Conservation (phyloP, 768 basidiomycete genomes). For the Lentinus tigrinus region DNA sequence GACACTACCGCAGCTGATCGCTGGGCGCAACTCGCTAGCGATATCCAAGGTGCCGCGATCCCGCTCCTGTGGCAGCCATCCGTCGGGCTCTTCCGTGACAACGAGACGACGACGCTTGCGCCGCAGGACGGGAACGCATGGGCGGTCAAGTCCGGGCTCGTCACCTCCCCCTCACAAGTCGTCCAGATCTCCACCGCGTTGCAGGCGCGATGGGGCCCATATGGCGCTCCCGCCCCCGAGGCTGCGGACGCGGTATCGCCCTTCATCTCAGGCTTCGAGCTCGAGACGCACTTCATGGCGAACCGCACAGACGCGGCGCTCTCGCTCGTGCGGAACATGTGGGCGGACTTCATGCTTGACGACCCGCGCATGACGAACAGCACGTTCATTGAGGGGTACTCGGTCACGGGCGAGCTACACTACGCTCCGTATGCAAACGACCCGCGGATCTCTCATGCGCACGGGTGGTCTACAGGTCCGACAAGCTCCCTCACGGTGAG, state of each 20-base stretch:
- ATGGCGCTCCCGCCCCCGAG: constrained; percentile 18
- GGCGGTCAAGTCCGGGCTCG: constrained; percentile 18
- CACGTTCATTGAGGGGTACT: constrained; percentile 21
- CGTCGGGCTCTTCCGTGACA: constrained; percentile 18
- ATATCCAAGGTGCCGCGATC: constrained; percentile 11
- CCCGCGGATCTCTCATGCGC: constrained; percentile 18
- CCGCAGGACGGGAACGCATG: constrained; percentile 21
- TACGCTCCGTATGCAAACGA: constrained; percentile 17
- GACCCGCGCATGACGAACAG: constrained; percentile 21
- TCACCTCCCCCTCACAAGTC: constrained; percentile 3
- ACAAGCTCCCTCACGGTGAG: constrained; percentile 16
- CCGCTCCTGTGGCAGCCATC: constrained; percentile 15
- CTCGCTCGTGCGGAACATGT: constrained; percentile 14
- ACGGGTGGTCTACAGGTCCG: constrained; percentile 18
- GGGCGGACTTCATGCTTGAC: constrained; percentile 20
- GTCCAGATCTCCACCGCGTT: constrained; percentile 8
- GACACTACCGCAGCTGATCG: background rate
- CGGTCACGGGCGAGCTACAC: constrained; percentile 12
- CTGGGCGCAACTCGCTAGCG: constrained; percentile 1
- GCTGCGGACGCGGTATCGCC: constrained; percentile 18
- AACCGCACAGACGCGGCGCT: constrained; percentile 13
- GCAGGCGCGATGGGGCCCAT: constrained; percentile 13
- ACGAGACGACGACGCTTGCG: constrained; percentile 19
- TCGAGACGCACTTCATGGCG: constrained; percentile 18
- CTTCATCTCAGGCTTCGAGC: constrained; percentile 18